These are phyloP conservation scores for Pistacia vera DNA, from an alignment of 345 rosid species.

Conservation along the genomic window DNA sequence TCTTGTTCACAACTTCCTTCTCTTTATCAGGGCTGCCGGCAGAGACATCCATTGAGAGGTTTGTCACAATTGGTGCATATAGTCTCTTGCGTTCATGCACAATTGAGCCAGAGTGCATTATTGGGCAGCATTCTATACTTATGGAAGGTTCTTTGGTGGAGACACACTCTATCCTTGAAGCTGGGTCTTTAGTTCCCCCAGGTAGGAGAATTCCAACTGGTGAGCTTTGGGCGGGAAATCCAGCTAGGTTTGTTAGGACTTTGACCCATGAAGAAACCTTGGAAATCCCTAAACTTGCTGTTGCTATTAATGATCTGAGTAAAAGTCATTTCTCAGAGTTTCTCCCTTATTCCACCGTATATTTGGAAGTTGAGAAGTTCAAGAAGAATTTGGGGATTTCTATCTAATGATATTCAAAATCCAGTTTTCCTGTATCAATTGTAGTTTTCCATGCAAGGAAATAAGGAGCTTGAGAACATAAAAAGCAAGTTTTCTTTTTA, in stretches of 20 bases:
- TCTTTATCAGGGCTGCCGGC: constrained; percentile 84
- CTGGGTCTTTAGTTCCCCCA: constrained; percentile 94
- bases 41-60: constrained; percentile 81
- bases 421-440: constrained; percentile 24
- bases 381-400: constrained; percentile 74
- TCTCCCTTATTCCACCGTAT: constrained; percentile 88
- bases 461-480: constrained; percentile 65
- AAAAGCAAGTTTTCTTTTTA: constrained; percentile 30
- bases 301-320: constrained; percentile 87
- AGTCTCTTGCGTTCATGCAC: constrained; percentile 87
- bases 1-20: constrained; percentile 9
- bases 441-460: constrained; percentile 42
- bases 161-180: constrained; percentile 89
- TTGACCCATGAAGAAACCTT: constrained; percentile 88
- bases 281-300: constrained; percentile 97
- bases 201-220: constrained; percentile 96
- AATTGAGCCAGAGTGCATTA: constrained; percentile 96
- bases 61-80: constrained; percentile 87
- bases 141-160: constrained; percentile 98
- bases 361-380: constrained; percentile 94
- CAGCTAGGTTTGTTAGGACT: constrained; percentile 81
- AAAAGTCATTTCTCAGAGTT: constrained; percentile 75
- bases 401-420: constrained; percentile 35
- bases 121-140: constrained; percentile 94
- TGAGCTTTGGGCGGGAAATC: constrained; percentile 99